A percentile compares a stretch with the other conserved stretches of the same genome.
These are phyloP conservation scores for Cryptococcus depauperatus DNA, from an alignment of 1,284 basidiomycete species.

Conservation along the genomic window DNA sequence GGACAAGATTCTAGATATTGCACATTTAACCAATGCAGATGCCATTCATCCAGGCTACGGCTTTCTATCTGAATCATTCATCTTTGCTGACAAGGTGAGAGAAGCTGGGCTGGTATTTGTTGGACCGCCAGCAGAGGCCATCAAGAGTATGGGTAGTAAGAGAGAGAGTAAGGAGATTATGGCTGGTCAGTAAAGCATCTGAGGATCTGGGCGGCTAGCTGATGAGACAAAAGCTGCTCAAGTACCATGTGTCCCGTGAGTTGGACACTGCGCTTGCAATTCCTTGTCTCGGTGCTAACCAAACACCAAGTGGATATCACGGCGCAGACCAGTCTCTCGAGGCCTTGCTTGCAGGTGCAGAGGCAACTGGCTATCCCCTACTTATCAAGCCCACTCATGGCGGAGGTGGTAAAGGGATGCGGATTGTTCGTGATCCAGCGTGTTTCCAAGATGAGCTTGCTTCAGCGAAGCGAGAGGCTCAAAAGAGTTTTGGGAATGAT, in stretches of 20 bases:
- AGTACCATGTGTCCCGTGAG: constrained; percentile 81
- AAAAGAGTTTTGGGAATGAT: constrained; percentile 78
- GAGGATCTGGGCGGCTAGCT: neutral
- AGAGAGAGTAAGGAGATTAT: constrained; percentile 68
- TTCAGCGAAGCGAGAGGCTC: constrained; percentile 77
- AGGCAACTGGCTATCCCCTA: constrained; percentile 52
- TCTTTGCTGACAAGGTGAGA: constrained; percentile 52
- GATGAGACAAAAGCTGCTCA: constrained; percentile 56
- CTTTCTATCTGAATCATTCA: constrained; percentile 68
- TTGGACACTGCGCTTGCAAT: neutral
- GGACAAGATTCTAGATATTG: constrained; percentile 81
- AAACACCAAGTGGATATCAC: constrained; percentile 48
- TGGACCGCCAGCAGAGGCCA: constrained; percentile 55
- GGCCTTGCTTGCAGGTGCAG: constrained; percentile 47
- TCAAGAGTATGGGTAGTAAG: constrained; percentile 59
- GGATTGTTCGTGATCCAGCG: constrained; percentile 51
- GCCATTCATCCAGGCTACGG: constrained; percentile 62
- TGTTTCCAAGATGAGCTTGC: constrained; percentile 60
- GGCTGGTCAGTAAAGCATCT: constrained; percentile 51
- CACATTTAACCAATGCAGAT: constrained; percentile 70
- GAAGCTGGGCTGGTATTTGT: constrained; percentile 55
- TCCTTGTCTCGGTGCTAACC: too few species aligned
- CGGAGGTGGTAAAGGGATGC: constrained; percentile 65
- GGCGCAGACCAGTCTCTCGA: constrained; percentile 52
- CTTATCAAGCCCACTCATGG: constrained; percentile 66